A percentile compares a stretch with the other conserved stretches of the same genome.
Evolutionary conservation across 371 early-diverging fungal species (phyloP).

Genomic region (Coemansia sp.): DNA sequence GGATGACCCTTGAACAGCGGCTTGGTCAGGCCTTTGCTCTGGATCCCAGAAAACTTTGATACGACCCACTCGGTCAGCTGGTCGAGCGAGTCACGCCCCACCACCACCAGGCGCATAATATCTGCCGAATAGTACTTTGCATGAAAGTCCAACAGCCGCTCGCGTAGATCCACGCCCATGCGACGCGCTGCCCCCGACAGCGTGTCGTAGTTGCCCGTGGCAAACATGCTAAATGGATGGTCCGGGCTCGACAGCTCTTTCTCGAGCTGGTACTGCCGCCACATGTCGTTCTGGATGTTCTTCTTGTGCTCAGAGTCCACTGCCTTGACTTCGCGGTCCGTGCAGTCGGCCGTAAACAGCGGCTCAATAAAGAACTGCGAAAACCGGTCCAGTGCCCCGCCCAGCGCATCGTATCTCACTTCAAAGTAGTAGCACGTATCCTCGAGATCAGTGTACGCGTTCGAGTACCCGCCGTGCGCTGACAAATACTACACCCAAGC

Average conservation of each 20-base stretch:
- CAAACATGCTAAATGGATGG: slow-evolving; percentile 87
- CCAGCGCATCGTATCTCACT: slow-evolving; percentile 78
- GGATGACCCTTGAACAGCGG: slow-evolving; percentile 74
- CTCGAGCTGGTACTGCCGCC: slow-evolving; percentile 86
- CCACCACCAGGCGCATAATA: slow-evolving; percentile 90
- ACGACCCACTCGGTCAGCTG: slow-evolving; percentile 79
- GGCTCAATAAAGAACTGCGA: slow-evolving; percentile 93
- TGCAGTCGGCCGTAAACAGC: slow-evolving; percentile 80
- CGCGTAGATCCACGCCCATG: slow-evolving; percentile 79
- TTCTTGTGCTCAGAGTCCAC: slow-evolving; percentile 96
- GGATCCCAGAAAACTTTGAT: slow-evolving; percentile 71
- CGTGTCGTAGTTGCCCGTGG: slow-evolving; percentile 84
- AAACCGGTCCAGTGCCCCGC: slow-evolving; percentile 92
- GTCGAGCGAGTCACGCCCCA: slow-evolving; percentile 88
- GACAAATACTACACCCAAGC: slow-evolving; percentile 64
- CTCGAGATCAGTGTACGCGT: slow-evolving; percentile 92
- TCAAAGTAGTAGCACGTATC: slow-evolving; percentile 96
- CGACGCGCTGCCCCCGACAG: slow-evolving; percentile 71
- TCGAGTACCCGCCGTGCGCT: slow-evolving; percentile 88
- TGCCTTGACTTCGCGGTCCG: slow-evolving; percentile 89
- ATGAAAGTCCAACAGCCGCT: slow-evolving; percentile 84
- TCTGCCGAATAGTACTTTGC: slow-evolving; percentile 88
- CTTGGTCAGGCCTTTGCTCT: slow-evolving; percentile 70
- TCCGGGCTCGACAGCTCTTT: slow-evolving; percentile 72
- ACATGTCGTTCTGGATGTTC: slow-evolving; percentile 81